Base-by-base conservation (phyloP, 2,329 filamentous ascomycete species). In the Aureobasidium sp. region DNA sequence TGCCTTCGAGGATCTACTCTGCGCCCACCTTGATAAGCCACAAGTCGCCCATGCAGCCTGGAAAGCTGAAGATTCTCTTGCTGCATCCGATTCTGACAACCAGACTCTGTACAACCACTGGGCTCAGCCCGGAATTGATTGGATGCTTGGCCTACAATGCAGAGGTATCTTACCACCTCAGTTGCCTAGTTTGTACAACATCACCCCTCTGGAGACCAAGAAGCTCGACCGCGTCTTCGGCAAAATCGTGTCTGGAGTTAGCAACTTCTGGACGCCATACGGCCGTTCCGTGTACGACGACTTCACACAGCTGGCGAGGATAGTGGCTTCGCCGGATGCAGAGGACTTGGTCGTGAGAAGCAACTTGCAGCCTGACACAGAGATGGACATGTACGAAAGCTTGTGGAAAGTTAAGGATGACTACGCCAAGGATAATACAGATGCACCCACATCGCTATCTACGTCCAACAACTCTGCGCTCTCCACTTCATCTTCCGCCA, bases 1-100 rank as follows among this genome's bases (percentile, higher is more conserved):
- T 56, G 83, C 84, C 0, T 86, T 84, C 66, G 82, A 85, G 67
- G 84, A 87, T 66, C 75, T 86, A 11, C 66, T 86, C 17, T 76
- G 76, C 52, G 73, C 81, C 2, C 73, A 70, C 3, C 63, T 74
- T 2, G 72, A 70, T 49, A 73, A 72, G 45, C 59, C 62, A 22
- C 58, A 58, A 53, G 25, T 39, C 5, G 64, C 64, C 4, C 25
- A 57, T n/a, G 60, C 64, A 17, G 64, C 62, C 12, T 65, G 64
- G 64, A 49, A 57, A 29, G 64, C 62, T 20, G 37, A 49, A 42
- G 47, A 44, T 14, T 48, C 55, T 1, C n/a, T 44, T 34, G 31
- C 41, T 8, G 55, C 42, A n/a, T 59, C 55, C n/a, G 31, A 29
- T 17, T 29, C 39, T n/a, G 58, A 63, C 14, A 62, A 64, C 17